Conservation (phyloP, 164 flowering plant species). For the Kalanchoe fedtschenkoi region DNA sequence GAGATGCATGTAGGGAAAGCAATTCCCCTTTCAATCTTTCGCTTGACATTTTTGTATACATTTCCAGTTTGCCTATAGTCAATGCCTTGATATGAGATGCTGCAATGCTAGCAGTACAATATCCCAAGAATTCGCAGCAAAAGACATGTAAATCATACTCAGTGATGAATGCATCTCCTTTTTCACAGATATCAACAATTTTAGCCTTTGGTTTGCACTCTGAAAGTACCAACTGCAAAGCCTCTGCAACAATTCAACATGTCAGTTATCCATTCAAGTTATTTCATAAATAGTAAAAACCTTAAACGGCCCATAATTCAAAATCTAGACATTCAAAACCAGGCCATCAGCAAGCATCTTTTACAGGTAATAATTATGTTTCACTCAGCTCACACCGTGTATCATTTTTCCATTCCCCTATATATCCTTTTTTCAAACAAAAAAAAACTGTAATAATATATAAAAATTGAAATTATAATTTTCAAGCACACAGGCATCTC, state of each 20-base stretch:
- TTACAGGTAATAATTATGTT: too few species aligned
- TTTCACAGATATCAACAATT: slow-evolving; percentile 82
- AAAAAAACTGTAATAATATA: too few species aligned
- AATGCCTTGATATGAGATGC: background rate
- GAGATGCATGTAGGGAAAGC: slow-evolving; percentile 94
- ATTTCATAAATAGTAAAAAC: background rate
- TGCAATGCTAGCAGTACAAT: background rate
- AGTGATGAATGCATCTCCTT: slow-evolving; percentile 71
- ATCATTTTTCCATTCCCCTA: too few species aligned
- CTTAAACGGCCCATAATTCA: too few species aligned
- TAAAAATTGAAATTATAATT: too few species aligned
- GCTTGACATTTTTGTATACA: slow-evolving; percentile 88
- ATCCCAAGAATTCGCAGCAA: background rate
- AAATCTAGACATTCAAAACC: background rate
- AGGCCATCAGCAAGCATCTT: too few species aligned
- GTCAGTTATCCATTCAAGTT: too few species aligned
- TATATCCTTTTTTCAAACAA: too few species aligned
- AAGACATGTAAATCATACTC: slow-evolving; percentile 37
- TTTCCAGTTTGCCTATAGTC: slow-evolving; percentile 63
- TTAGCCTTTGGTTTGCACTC: slow-evolving; percentile 79
- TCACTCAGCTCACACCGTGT: too few species aligned
- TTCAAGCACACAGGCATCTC: too few species aligned
- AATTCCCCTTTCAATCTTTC: slow-evolving; percentile 87
- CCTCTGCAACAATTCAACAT: slow-evolving; percentile 43
- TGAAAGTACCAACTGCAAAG: slow-evolving; percentile 67